phyloP scores from a whole-genome alignment of 2,329 filamentous ascomycete genomes.

The Phaeosphaeria sp. region DNA sequence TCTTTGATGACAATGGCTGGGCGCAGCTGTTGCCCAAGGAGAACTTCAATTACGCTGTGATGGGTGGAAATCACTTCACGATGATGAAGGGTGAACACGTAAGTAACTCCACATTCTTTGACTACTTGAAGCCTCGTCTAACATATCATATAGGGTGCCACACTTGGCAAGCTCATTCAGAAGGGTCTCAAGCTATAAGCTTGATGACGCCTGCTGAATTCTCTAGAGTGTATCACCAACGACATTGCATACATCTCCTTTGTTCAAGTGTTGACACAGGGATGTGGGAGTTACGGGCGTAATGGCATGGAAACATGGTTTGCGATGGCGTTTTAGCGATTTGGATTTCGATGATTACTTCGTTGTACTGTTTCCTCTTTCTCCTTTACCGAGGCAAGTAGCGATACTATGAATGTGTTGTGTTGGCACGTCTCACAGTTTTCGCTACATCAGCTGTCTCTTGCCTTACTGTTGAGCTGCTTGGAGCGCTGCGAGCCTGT shows the following conservation, averaged over 20 bases:
- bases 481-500: conserved; percentile 4
- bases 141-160: conserved; percentile 42
- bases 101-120: conserved; percentile 29
- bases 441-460: neutral
- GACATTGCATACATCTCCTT: conserved; percentile 41
- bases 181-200: conserved; percentile 49
- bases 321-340: conserved; percentile 13
- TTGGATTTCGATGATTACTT: no score
- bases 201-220: neutral
- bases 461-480: neutral
- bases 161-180: conserved; percentile 53
- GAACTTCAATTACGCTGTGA: conserved; percentile 70
- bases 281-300: conserved; percentile 35
- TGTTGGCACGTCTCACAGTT: conserved; percentile 1
- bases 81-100: conserved; percentile 73
- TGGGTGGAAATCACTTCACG: conserved; percentile 76
- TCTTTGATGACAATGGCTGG: conserved; percentile 75
- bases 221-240: conserved; percentile 22
- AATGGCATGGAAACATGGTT: neutral
- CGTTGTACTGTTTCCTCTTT: neutral
- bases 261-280: conserved; percentile 44
- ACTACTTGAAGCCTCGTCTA: conserved; percentile 20
- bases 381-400: neutral
- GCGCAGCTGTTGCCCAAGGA: conserved; percentile 67
- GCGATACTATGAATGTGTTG: conserved; percentile 2